phyloP scores from a whole-genome alignment of 2,329 filamentous ascomycete species.

The Dactylellina drechsleri region DNA sequence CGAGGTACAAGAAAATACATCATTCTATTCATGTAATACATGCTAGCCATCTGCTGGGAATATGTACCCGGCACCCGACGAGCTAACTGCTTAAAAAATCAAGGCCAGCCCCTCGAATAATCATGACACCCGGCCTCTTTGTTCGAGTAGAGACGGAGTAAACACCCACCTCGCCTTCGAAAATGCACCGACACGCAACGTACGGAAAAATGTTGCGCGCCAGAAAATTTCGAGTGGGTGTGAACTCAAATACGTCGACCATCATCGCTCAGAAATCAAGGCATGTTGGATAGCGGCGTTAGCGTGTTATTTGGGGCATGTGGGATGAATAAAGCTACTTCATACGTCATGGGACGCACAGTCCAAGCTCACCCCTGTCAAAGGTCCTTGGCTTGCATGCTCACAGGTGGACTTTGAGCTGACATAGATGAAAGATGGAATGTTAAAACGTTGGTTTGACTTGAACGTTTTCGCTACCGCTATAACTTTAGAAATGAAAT shows the following conservation, averaged over 20 bases:
- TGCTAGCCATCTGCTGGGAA: background rate
- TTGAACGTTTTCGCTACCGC: slow-evolving; percentile 1
- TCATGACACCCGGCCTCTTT: background rate
- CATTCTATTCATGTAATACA: slow-evolving; percentile 20
- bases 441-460: background rate
- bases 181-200: background rate
- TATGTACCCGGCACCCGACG: too few species aligned
- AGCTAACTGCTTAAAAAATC: slow-evolving; percentile 30
- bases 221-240: slow-evolving; percentile 7
- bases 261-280: slow-evolving; percentile 20
- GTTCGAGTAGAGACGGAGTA: too few species aligned
- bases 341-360: too few species aligned
- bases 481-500: background rate
- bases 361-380: too few species aligned
- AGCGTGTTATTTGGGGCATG: slow-evolving; percentile 2
- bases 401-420: background rate
- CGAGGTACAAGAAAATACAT: slow-evolving; percentile 42
- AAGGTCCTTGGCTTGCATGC: slow-evolving; percentile 15
- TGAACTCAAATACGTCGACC: slow-evolving; percentile 5
- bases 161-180: background rate
- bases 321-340: too few species aligned
- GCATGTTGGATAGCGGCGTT: slow-evolving; percentile 31
- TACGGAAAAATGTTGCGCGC: slow-evolving; percentile 2
- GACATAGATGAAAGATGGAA: background rate
- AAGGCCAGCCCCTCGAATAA: slow-evolving; percentile 35